Conservation (phyloP, 805 yeast genomes). For the Metschnikowia similis region DNA sequence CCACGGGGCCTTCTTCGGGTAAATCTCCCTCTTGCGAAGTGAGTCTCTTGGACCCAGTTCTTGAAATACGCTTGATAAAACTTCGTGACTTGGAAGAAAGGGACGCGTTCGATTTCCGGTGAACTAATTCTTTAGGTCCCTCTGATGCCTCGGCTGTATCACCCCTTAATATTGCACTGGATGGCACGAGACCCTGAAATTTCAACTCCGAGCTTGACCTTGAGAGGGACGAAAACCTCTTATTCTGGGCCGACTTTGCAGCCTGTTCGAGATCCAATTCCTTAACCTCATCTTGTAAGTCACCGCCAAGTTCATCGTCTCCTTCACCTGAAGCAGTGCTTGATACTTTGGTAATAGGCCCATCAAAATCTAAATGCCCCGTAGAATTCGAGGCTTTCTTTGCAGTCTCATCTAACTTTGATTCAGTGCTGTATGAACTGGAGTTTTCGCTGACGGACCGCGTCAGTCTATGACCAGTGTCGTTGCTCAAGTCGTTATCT, state of each 20-base stretch:
- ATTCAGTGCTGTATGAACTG: background rate
- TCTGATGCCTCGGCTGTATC: constrained; percentile 2
- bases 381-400: background rate
- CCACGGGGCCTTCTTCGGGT: background rate
- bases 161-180: constrained; percentile 12
- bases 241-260: background rate
- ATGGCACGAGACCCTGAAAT: constrained; percentile 12
- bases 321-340: background rate
- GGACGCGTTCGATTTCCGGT: constrained; percentile 23
- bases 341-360: background rate
- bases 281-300: background rate
- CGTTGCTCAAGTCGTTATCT: background rate
- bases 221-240: constrained; percentile 9
- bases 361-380: background rate
- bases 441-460: background rate
- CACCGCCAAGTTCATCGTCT: background rate
- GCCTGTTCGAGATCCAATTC: background rate
- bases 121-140: constrained; percentile 11
- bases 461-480: background rate
- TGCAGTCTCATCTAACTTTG: background rate
- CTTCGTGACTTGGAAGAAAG: constrained; percentile 26
- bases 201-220: constrained; percentile 16
- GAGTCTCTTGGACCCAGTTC: constrained; percentile 10
- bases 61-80: constrained; percentile 33
- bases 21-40: background rate